Evolutionary conservation across 2,329 filamentous ascomycete genomes (phyloP).

Genomic region (Penicillium sp.): DNA sequence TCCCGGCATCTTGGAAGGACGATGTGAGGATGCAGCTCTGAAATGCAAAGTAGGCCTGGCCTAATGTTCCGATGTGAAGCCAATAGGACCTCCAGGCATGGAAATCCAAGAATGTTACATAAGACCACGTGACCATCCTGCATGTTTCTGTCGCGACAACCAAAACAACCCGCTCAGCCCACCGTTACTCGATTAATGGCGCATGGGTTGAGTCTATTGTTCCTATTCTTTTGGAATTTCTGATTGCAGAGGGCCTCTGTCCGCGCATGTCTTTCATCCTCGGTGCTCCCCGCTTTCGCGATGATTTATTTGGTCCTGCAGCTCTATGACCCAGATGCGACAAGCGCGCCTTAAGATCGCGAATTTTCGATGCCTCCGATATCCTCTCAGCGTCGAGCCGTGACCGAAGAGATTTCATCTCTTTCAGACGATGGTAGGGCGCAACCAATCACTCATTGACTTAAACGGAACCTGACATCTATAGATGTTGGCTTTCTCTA

Average conservation of each 20-base stretch:
- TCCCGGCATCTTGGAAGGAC: constrained; percentile 42
- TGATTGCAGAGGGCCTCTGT: constrained; percentile 10
- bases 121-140: constrained; percentile 21
- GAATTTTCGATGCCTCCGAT: constrained; percentile 53
- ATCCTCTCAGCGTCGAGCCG: constrained; percentile 42
- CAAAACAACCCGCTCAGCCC: constrained; percentile 23
- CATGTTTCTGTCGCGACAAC: constrained; percentile 29
- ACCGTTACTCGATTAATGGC: constrained; percentile 1
- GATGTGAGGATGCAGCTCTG: not conserved
- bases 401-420: constrained; percentile 42
- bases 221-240: constrained; percentile 6
- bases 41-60: not conserved
- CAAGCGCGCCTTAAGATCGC: constrained; percentile 48
- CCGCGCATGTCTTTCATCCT: constrained; percentile 15
- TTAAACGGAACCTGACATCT: constrained; percentile 4
- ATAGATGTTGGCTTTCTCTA: constrained; percentile 77
- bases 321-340: constrained; percentile 46
- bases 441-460: not conserved
- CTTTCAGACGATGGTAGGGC: constrained; percentile 62
- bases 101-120: constrained; percentile 19
- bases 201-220: constrained; percentile 3
- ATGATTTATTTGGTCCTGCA: constrained; percentile 41
- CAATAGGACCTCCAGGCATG: not conserved
- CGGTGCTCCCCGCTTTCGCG: constrained; percentile 31
- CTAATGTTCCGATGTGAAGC: constrained; percentile 1